Percentiles rank a stretch among this genome's conserved stretches.
phyloP scores from a whole-genome alignment of 306 rosid genomes.

The Boehmeria nivea region DNA sequence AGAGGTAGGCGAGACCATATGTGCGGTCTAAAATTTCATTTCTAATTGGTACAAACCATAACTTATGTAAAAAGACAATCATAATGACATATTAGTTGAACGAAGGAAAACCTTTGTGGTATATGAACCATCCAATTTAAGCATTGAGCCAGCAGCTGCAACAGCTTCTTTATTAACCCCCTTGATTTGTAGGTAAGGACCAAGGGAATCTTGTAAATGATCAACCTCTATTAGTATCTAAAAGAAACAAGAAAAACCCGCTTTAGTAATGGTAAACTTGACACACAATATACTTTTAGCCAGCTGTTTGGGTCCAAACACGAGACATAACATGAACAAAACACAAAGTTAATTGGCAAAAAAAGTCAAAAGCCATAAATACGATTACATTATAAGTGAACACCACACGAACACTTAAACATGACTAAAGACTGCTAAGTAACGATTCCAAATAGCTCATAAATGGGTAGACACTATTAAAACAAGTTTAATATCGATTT shows the following conservation, averaged over 20 bases:
- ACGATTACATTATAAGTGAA: neutral
- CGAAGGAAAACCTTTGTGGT: slow-evolving; percentile 71
- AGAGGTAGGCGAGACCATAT: too few species aligned
- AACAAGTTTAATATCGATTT: too few species aligned
- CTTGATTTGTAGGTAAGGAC: slow-evolving; percentile 91
- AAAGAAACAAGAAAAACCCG: slow-evolving; percentile 7
- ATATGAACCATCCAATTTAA: slow-evolving; percentile 76
- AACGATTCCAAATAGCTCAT: too few species aligned
- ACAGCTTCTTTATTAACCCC: slow-evolving; percentile 95
- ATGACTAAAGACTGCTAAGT: too few species aligned
- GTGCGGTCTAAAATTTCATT: too few species aligned
- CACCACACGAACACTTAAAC: too few species aligned
- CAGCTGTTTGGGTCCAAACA: too few species aligned
- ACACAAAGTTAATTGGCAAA: neutral
- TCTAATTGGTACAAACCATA: too few species aligned
- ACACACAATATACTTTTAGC: neutral
- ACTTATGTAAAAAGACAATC: too few species aligned
- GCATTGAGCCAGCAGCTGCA: slow-evolving; percentile 82
- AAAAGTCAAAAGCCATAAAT: neutral
- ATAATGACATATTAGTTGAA: too few species aligned
- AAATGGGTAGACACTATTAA: too few species aligned
- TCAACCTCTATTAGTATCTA: slow-evolving; percentile 92
- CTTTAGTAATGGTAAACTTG: neutral
- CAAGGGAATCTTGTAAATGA: slow-evolving; percentile 85
- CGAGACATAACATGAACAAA: neutral